These are phyloP conservation scores for Xylaria sp. DNA, from an alignment of 2,329 filamentous ascomycete genomes.

Conservation along the genomic window DNA sequence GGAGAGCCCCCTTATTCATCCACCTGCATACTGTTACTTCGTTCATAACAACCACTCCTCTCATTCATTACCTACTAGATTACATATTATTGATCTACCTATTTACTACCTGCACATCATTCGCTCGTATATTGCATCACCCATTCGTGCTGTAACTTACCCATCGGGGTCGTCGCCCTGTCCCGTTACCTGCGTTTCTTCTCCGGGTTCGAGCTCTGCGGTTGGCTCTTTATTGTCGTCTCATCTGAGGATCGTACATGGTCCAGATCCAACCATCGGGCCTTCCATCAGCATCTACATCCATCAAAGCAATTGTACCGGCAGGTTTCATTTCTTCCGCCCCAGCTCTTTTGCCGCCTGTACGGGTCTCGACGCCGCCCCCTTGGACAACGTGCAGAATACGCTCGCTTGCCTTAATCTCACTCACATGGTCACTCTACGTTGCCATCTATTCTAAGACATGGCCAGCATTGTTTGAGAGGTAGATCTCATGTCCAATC, in stretches of 20 bases:
- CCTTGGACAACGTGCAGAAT: constrained; percentile 26
- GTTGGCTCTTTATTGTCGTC: constrained; percentile 33
- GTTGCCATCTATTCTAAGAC: constrained; percentile 31
- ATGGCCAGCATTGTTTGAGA: constrained; percentile 39
- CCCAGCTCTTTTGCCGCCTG: constrained; percentile 41
- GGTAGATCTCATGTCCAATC: constrained; percentile 31
- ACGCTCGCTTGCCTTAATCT: constrained; percentile 26
- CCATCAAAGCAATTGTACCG: constrained; percentile 36
- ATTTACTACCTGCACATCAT: constrained; percentile 26
- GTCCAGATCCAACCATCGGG: constrained; percentile 39
- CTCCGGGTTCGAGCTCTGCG: constrained; percentile 32
- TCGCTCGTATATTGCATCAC: constrained; percentile 38
- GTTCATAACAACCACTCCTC: constrained; percentile 34
- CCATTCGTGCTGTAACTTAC: constrained; percentile 39
- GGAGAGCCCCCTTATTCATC: constrained; percentile 15
- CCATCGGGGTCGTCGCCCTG: constrained; percentile 25
- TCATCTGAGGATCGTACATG: constrained; percentile 36
- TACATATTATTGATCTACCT: constrained; percentile 29
- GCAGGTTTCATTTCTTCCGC: constrained; percentile 43
- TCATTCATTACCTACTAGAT: constrained; percentile 29
- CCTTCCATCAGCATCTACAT: constrained; percentile 31
- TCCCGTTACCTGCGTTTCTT: constrained; percentile 32
- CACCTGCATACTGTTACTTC: constrained; percentile 30
- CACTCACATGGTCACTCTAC: constrained; percentile 27
- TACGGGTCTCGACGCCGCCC: constrained; percentile 41